Evolutionary conservation across 176 grass and related monocot genomes (phyloP).

Genomic region (Aegilops sharonensis): DNA sequence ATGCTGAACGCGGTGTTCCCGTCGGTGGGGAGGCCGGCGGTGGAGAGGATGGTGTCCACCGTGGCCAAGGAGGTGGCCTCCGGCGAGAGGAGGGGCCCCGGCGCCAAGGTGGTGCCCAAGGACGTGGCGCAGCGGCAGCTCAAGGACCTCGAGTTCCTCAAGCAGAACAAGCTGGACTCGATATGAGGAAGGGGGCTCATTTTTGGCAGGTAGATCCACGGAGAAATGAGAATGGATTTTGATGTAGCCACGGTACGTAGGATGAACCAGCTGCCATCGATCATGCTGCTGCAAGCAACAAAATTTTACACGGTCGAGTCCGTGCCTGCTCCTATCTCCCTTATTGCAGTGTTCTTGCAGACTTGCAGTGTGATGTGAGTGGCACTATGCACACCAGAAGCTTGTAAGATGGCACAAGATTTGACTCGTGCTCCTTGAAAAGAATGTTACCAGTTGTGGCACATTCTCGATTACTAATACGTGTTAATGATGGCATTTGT

Average conservation of each 20-base stretch:
- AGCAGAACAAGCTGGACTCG: conserved; percentile 56
- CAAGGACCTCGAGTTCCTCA: conserved; percentile 83
- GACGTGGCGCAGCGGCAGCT: conserved; percentile 66
- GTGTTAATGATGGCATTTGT: neutral
- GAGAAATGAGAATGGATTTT: neutral
- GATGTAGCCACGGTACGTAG: neutral
- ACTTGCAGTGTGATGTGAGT: neutral
- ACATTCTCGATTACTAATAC: neutral
- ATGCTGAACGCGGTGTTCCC: conserved; percentile 79
- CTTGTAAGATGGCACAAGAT: neutral
- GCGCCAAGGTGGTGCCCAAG: conserved; percentile 56
- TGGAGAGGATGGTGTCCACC: conserved; percentile 65
- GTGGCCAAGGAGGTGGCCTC: conserved; percentile 54
- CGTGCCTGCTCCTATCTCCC: neutral
- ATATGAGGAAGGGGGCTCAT: neutral
- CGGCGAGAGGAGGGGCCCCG: conserved; percentile 60
- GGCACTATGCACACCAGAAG: neutral
- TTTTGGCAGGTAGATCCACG: conserved; percentile 13
- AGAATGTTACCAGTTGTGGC: neutral
- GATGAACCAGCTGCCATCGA: neutral
- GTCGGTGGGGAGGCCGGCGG: conserved; percentile 52
- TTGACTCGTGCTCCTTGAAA: neutral
- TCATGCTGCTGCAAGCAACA: neutral
- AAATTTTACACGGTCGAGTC: neutral
- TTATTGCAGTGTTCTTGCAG: neutral